Evolutionary conservation across 129 eudicot genomes (phyloP).

Genomic region (Kitagawia praeruptora): DNA sequence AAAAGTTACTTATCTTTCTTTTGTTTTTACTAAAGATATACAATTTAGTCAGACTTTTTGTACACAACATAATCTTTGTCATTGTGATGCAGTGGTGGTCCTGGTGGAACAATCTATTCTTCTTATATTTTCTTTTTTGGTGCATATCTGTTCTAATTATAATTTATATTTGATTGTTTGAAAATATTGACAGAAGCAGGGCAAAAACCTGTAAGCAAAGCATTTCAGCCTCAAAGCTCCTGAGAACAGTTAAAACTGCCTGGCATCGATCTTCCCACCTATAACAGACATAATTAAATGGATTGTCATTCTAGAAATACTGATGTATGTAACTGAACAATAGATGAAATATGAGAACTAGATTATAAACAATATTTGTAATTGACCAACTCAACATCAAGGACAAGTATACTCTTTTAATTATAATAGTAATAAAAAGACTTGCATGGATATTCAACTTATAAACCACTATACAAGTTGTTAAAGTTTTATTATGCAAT

Average conservation of each 20-base stretch:
- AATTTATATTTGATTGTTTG: too few relatives aligned
- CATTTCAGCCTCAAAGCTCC: conserved; percentile 64
- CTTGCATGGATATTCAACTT: neutral
- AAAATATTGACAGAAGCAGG: conserved; percentile 3
- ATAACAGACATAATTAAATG: neutral
- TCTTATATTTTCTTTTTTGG: too few relatives aligned
- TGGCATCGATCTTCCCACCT: conserved; percentile 97
- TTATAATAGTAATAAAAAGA: neutral
- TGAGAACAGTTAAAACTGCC: conserved; percentile 58
- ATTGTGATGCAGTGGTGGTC: neutral
- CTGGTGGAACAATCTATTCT: neutral
- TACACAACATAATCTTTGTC: too few relatives aligned
- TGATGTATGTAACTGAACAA: neutral
- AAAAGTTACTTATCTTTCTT: too few relatives aligned
- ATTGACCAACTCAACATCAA: neutral
- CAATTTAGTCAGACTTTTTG: too few relatives aligned
- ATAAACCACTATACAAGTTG: neutral
- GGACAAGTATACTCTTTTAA: neutral
- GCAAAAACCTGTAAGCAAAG: conserved; percentile 79
- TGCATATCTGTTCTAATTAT: too few relatives aligned
- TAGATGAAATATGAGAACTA: neutral
- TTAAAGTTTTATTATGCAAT: neutral
- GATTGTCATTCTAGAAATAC: too few relatives aligned
- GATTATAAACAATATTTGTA: neutral
- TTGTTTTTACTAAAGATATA: too few relatives aligned